Percentiles rank a stretch among this genome's conserved stretches.
Conservation (phyloP, 768 basidiomycete genomes). For the Phaeotremella fagi region DNA sequence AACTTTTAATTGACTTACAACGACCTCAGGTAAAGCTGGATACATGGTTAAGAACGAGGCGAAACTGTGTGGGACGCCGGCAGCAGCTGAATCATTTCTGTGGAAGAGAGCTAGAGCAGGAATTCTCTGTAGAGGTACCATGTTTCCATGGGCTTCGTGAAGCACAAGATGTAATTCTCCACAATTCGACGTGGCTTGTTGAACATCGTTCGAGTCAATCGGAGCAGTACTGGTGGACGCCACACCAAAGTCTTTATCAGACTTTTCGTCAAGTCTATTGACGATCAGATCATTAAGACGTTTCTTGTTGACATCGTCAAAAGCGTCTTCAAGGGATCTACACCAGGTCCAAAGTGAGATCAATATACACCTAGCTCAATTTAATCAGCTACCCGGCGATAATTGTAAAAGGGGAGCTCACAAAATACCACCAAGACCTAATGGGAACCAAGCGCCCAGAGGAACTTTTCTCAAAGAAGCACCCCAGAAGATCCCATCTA, state of each 20-base stretch:
- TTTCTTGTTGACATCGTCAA: constrained; percentile 58
- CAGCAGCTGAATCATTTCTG: constrained; percentile 52
- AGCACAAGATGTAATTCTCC: constrained; percentile 28
- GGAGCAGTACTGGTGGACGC: too few species aligned
- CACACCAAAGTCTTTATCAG: too few species aligned
- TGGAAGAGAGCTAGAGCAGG: constrained; percentile 60
- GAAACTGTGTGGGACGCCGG: constrained; percentile 65
- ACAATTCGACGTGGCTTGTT: too few species aligned
- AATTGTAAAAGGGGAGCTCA: constrained; percentile 45
- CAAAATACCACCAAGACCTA: constrained; percentile 58
- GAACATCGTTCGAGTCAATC: too few species aligned
- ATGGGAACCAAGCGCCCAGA: constrained; percentile 62
- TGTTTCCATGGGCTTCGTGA: constrained; percentile 24
- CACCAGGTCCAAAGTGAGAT: constrained; percentile 69
- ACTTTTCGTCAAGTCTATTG: too few species aligned
- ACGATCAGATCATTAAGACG: constrained; percentile 50
- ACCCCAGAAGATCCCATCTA: constrained; percentile 66
- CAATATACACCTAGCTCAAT: constrained; percentile 29
- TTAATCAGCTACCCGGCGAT: too few species aligned
- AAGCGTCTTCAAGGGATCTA: constrained; percentile 57
- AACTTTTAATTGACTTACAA: constrained; percentile 51
- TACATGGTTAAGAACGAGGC: constrained; percentile 62
- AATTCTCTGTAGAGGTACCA: constrained; percentile 50
- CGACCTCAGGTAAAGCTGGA: constrained; percentile 64
- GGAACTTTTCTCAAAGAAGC: constrained; percentile 54